Conservation (phyloP, 768 basidiomycete species). For the Naematelia encephala region DNA sequence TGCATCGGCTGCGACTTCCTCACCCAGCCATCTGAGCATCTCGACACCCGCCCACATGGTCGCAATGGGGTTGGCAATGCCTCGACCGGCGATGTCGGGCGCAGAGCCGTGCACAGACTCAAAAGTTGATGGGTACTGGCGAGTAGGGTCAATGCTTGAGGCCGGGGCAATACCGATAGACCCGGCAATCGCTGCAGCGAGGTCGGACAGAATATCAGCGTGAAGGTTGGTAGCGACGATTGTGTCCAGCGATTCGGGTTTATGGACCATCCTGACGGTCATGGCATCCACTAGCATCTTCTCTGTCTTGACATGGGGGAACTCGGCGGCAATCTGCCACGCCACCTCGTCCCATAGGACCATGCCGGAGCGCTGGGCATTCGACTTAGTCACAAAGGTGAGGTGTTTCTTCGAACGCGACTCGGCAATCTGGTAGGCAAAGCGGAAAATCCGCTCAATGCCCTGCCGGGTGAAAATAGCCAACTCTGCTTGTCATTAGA, state of each 20-base stretch:
- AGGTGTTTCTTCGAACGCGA: conserved; percentile 57
- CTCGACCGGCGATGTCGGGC: conserved; percentile 60
- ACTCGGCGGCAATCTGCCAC: conserved; percentile 57
- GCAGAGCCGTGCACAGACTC: conserved; percentile 62
- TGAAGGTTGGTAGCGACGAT: conserved; percentile 61
- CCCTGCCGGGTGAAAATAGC: conserved; percentile 58
- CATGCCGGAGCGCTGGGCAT: conserved; percentile 53
- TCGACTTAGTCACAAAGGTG: conserved; percentile 60
- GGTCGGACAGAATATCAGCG: conserved; percentile 60
- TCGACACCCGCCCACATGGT: conserved; percentile 60
- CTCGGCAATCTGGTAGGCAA: conserved; percentile 58
- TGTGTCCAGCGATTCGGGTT: conserved; percentile 60
- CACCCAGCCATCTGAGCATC: conserved; percentile 57
- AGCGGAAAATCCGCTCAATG: conserved; percentile 58
- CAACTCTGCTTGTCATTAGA: no score
- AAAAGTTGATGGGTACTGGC: conserved; percentile 56
- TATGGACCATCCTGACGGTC: conserved; percentile 54
- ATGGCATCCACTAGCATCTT: conserved; percentile 57
- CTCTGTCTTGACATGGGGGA: conserved; percentile 54
- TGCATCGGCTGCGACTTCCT: conserved; percentile 49
- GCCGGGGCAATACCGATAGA: conserved; percentile 62
- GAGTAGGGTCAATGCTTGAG: conserved; percentile 52
- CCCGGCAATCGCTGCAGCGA: conserved; percentile 58
- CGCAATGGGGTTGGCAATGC: conserved; percentile 59
- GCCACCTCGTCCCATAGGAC: conserved; percentile 50